These are phyloP conservation scores for Fusarium udum DNA, from an alignment of 2,329 filamentous ascomycete species.

Conservation along the genomic window DNA sequence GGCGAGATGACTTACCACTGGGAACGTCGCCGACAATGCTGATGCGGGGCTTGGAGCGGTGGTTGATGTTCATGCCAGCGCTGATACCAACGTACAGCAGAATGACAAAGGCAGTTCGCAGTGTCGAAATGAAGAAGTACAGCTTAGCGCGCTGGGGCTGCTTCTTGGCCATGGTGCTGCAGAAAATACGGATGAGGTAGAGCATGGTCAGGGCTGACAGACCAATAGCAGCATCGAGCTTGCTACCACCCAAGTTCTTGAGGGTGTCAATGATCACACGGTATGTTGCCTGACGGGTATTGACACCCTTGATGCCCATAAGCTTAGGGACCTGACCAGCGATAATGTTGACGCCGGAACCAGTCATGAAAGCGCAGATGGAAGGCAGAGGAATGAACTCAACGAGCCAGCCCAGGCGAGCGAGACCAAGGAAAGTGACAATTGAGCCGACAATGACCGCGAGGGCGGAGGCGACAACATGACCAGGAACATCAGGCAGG, in stretches of 20 bases:
- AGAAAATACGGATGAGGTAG: conserved; percentile 71
- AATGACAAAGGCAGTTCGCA: conserved; percentile 83
- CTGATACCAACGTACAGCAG: conserved; percentile 82
- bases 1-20: conserved; percentile 59
- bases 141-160: conserved; percentile 72
- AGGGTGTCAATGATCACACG: conserved; percentile 62
- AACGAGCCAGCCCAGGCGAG: conserved; percentile 63
- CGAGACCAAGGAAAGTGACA: conserved; percentile 59
- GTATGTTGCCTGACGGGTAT: conserved; percentile 60
- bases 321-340: conserved; percentile 61
- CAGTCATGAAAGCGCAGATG: conserved; percentile 65
- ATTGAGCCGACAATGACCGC: conserved; percentile 60
- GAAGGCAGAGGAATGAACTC: conserved; percentile 63
- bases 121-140: conserved; percentile 81
- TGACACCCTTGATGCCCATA: conserved; percentile 60
- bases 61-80: conserved; percentile 73
- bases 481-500: conserved; percentile 52
- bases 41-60: conserved; percentile 66
- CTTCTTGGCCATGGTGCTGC: conserved; percentile 71
- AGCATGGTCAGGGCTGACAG: conserved; percentile 74
- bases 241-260: conserved; percentile 57
- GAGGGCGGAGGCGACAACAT: conserved; percentile 58
- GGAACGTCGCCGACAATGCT: conserved; percentile 74
- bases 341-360: conserved; percentile 61
- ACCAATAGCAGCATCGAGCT: conserved; percentile 78